phyloP scores from a whole-genome alignment of 805 yeast genomes.

The Suhomyces faveliae region DNA sequence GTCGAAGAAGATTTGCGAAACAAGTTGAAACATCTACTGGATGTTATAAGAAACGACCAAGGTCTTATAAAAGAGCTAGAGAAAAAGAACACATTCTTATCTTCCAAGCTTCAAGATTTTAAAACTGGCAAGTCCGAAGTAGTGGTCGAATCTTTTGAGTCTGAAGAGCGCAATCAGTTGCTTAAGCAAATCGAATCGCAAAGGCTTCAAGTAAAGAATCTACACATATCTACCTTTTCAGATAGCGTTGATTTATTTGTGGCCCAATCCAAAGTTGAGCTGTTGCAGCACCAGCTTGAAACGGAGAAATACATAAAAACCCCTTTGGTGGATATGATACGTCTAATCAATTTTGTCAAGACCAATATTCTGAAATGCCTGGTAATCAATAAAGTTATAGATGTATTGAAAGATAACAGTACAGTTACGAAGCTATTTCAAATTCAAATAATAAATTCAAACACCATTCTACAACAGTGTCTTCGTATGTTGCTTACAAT shows the following conservation, averaged over 20 bases:
- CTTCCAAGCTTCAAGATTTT: slow-evolving; percentile 18
- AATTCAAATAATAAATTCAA: background rate
- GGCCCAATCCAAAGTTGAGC: slow-evolving; percentile 11
- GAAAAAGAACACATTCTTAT: slow-evolving; percentile 19
- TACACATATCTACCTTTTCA: slow-evolving; percentile 8
- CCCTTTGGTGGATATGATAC: background rate
- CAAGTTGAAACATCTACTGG: slow-evolving; percentile 30
- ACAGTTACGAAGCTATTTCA: background rate
- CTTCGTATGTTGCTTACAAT: background rate
- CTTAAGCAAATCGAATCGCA: slow-evolving; percentile 14
- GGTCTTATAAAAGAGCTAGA: slow-evolving; percentile 17
- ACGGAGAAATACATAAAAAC: background rate
- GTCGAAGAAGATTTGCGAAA: slow-evolving; percentile 25
- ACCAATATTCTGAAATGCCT: background rate
- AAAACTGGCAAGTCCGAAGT: slow-evolving; percentile 7
- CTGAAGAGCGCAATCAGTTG: background rate
- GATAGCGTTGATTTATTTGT: slow-evolving; percentile 12
- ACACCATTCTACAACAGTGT: background rate
- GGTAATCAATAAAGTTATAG: background rate
- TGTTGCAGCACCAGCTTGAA: slow-evolving; percentile 7
- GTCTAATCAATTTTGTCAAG: slow-evolving; percentile 1
- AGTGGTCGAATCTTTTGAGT: background rate
- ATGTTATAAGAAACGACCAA: slow-evolving; percentile 17
- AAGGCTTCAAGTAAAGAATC: slow-evolving; percentile 15
- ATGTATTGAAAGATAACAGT: background rate